These are phyloP conservation scores for Scutellaria galericulata DNA, from an alignment of 257 asterid species.

Conservation along the genomic window DNA sequence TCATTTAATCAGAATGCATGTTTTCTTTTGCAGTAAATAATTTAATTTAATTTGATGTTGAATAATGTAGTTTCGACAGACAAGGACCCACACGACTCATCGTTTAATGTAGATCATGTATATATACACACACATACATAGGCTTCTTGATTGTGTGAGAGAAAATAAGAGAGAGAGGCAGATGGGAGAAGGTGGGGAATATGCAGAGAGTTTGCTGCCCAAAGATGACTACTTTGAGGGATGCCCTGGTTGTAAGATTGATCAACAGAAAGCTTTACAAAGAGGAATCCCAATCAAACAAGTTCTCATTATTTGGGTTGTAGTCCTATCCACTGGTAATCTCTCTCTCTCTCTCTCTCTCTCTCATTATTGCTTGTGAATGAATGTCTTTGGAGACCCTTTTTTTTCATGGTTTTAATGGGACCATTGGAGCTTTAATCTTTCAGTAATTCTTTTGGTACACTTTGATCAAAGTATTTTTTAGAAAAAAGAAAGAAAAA, in stretches of 20 bases:
- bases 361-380: background rate
- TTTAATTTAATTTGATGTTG: too few species aligned
- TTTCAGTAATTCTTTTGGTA: too few species aligned
- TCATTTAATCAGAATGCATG: too few species aligned
- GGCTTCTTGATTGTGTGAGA: background rate
- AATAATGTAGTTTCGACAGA: too few species aligned
- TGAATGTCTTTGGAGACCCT: background rate
- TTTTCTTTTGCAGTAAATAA: too few species aligned
- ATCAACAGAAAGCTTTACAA: constrained; percentile 43
- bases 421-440: too few species aligned
- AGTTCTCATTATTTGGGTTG: constrained; percentile 51
- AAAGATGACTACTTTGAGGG: constrained; percentile 47
- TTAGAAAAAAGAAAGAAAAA: too few species aligned
- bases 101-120: background rate
- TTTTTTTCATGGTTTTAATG: too few species aligned
- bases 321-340: constrained; percentile 58
- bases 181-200: constrained; percentile 39
- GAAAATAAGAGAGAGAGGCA: background rate
- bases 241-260: constrained; percentile 67
- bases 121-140: background rate
- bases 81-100: too few species aligned
- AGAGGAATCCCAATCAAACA: constrained; percentile 58
- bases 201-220: constrained; percentile 41
- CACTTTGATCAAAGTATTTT: too few species aligned
- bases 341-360: background rate